These are phyloP conservation scores for Laburnicola sp. DNA, from an alignment of 2,329 filamentous ascomycete species.

Conservation along the genomic window DNA sequence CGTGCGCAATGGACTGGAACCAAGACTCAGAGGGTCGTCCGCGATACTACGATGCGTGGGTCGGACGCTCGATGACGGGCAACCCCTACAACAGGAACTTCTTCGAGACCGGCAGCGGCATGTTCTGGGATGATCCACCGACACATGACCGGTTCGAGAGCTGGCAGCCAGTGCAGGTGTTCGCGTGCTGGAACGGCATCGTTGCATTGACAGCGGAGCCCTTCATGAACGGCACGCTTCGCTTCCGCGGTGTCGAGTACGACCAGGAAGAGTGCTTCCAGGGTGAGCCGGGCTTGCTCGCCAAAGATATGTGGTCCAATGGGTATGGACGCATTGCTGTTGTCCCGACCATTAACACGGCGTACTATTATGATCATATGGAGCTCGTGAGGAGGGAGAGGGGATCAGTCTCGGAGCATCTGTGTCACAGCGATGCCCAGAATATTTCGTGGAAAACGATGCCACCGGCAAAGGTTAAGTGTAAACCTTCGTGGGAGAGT, in stretches of 20 bases:
- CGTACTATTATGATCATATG: constrained; percentile 55
- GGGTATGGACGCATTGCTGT: constrained; percentile 57
- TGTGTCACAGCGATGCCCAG: constrained; percentile 34
- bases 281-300: constrained; percentile 60
- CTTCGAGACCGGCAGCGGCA: constrained; percentile 16
- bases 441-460: constrained; percentile 50
- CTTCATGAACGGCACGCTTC: constrained; percentile 49
- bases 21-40: constrained; percentile 44
- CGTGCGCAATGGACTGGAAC: constrained; percentile 63
- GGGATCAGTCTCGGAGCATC: constrained; percentile 52
- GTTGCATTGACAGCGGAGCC: constrained; percentile 54
- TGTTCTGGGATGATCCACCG: constrained; percentile 55
- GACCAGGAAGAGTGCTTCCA: constrained; percentile 54
- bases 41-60: constrained; percentile 63
- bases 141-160: constrained; percentile 40
- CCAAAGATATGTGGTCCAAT: constrained; percentile 57
- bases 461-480: constrained; percentile 55
- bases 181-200: constrained; percentile 64
- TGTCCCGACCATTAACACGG: constrained; percentile 59
- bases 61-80: constrained; percentile 57
- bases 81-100: constrained; percentile 61
- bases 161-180: constrained; percentile 61
- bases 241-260: constrained; percentile 47
- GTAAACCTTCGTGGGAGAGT: constrained; percentile 44
- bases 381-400: constrained; percentile 54